Evolutionary conservation across 1,284 basidiomycete genomes (phyloP).

Genomic region (Mycena sp.): DNA sequence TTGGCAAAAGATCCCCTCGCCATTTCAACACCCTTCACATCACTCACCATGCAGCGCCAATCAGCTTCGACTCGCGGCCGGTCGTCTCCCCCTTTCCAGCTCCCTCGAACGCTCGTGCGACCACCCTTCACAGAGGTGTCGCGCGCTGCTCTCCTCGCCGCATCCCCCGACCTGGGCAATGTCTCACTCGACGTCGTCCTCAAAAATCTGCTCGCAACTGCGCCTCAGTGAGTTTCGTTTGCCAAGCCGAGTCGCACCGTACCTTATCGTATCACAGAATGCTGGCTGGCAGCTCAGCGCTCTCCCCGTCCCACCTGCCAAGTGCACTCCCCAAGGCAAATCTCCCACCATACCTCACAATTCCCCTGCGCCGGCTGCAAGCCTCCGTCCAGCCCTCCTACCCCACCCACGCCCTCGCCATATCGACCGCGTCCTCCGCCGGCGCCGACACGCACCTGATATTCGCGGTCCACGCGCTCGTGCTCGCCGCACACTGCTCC

Average conservation of each 20-base stretch:
- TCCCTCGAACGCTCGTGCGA: conserved; percentile 27
- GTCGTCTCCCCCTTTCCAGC: conserved; percentile 17
- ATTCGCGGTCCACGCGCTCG: conserved; percentile 26
- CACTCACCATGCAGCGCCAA: conserved; percentile 11
- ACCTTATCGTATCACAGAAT: conserved; percentile 17
- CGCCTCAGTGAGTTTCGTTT: conserved; percentile 13
- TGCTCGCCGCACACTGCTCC: conserved; percentile 30
- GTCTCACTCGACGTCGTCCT: conserved; percentile 24
- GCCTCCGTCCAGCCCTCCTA: conserved; percentile 1
- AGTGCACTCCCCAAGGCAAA: conserved; percentile 16
- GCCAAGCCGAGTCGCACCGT: not conserved
- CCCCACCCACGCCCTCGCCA: conserved; percentile 29
- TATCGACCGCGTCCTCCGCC: conserved; percentile 20
- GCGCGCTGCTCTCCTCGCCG: conserved; percentile 25
- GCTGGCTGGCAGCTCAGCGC: conserved; percentile 25
- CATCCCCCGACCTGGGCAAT: conserved; percentile 24
- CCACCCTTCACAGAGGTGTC: conserved; percentile 23
- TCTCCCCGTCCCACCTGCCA: conserved; percentile 26
- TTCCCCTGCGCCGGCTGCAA: conserved; percentile 15
- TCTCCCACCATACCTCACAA: conserved; percentile 22
- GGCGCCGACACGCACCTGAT: conserved; percentile 19
- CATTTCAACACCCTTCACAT: conserved; percentile 1
- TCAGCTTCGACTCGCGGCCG: not conserved
- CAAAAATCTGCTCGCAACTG: conserved; percentile 18
- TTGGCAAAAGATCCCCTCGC: not conserved